These are phyloP conservation scores for Candida qinlingensis DNA, from an alignment of 805 yeast species.

Conservation along the genomic window DNA sequence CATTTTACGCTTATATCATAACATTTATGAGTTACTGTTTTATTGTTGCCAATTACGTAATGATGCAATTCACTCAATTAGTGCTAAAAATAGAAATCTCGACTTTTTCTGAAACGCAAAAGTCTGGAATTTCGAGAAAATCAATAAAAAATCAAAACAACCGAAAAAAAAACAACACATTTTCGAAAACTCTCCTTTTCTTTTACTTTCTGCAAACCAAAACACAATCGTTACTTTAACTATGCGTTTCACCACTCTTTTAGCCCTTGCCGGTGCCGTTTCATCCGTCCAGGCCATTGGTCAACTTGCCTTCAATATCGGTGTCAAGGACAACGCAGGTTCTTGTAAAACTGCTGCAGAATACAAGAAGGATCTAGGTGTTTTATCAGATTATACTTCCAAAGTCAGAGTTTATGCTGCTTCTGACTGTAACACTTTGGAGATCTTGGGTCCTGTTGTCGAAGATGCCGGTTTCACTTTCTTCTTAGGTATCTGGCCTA, in stretches of 20 bases:
- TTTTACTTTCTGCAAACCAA: neutral
- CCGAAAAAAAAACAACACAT: too few relatives aligned
- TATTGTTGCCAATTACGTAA: too few relatives aligned
- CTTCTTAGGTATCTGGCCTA: slow-evolving; percentile 92
- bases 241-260: slow-evolving; percentile 21
- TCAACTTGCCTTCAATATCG: slow-evolving; percentile 78
- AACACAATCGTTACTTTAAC: neutral
- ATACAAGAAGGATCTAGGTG: slow-evolving; percentile 61
- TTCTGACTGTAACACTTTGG: slow-evolving; percentile 89
- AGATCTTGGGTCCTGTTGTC: slow-evolving; percentile 81
- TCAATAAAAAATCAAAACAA: too few relatives aligned
- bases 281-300: slow-evolving; percentile 55
- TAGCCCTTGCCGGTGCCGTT: slow-evolving; percentile 39
- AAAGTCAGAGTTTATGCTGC: slow-evolving; percentile 84
- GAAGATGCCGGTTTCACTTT: slow-evolving; percentile 70
- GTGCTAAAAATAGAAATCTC: too few relatives aligned
- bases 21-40: too few relatives aligned
- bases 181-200: neutral
- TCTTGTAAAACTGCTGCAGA: slow-evolving; percentile 71
- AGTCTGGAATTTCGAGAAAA: too few relatives aligned
- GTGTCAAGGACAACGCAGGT: slow-evolving; percentile 72
- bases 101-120: too few relatives aligned
- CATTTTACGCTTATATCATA: too few relatives aligned
- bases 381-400: slow-evolving; percentile 52
- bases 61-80: too few relatives aligned